Conservation (phyloP, 306 rosid species). For the Herpetospermum pedunculosum region DNA sequence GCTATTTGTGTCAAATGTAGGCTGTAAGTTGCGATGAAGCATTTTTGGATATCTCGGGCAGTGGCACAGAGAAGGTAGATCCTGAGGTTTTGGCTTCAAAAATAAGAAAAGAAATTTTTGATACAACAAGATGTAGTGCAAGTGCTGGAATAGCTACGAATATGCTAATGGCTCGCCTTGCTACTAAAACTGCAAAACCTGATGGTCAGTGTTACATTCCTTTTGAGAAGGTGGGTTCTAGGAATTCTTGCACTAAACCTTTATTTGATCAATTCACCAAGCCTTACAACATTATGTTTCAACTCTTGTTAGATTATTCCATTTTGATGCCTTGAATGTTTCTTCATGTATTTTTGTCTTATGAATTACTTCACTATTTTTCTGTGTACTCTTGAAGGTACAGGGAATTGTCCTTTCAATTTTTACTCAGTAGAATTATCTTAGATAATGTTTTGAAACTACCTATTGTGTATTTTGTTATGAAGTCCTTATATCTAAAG, state of each 20-base stretch:
- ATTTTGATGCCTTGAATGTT: background rate
- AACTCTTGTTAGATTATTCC: background rate
- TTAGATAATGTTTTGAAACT: background rate
- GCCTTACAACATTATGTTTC: background rate
- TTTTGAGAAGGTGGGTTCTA: conserved; percentile 37
- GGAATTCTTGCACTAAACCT: background rate
- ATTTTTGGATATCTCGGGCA: conserved; percentile 62
- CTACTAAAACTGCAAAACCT: conserved; percentile 92
- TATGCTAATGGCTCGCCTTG: conserved; percentile 95
- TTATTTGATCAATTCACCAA: background rate
- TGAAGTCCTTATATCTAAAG: background rate
- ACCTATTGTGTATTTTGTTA: background rate
- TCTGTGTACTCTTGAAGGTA: background rate
- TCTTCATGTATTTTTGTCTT: background rate
- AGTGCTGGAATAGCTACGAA: conserved; percentile 82
- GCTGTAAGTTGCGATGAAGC: conserved; percentile 99
- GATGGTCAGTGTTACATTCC: conserved; percentile 80
- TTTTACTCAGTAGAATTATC: background rate
- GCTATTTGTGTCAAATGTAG: conserved; percentile 28
- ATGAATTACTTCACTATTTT: background rate
- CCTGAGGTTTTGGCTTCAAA: conserved; percentile 56
- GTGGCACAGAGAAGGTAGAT: conserved; percentile 41
- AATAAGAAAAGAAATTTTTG: conserved; percentile 63
- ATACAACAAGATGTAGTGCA: conserved; percentile 74
- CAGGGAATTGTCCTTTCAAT: background rate